These are phyloP conservation scores for Alternaria brassicicola DNA, from an alignment of 2,329 filamentous ascomycete species.

Conservation along the genomic window DNA sequence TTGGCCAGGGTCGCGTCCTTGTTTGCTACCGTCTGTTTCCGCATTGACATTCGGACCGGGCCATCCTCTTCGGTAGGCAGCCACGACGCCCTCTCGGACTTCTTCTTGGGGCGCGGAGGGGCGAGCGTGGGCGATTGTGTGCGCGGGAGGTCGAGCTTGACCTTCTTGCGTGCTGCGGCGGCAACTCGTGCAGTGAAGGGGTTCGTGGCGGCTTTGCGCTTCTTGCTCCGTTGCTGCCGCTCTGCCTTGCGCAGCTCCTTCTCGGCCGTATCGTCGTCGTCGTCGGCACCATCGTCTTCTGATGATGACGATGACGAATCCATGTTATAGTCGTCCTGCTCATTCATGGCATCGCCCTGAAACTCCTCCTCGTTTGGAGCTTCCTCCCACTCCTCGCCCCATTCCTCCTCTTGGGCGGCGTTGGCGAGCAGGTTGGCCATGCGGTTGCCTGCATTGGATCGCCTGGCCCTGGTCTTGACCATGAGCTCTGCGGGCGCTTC, in stretches of 20 bases:
- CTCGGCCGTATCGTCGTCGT: constrained; percentile 86
- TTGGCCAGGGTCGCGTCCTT: constrained; percentile 67
- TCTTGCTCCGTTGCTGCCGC: constrained; percentile 68
- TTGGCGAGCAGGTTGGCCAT: not conserved
- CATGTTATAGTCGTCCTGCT: constrained; percentile 75
- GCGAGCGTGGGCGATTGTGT: constrained; percentile 55
- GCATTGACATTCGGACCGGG: constrained; percentile 66
- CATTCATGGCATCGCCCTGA: constrained; percentile 59
- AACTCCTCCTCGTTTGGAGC: constrained; percentile 64
- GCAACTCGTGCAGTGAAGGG: constrained; percentile 46
- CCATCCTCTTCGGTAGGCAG: constrained; percentile 67
- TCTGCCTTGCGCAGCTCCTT: constrained; percentile 81
- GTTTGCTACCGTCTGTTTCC: constrained; percentile 67
- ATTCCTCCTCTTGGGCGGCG: constrained; percentile 35
- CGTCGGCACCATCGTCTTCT: constrained; percentile 69
- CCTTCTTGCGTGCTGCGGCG: constrained; percentile 49
- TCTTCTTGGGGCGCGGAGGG: constrained; percentile 64
- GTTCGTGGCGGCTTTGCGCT: constrained; percentile 74
- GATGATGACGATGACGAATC: constrained; percentile 80
- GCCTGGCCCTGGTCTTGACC: constrained; percentile 47
- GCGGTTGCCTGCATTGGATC: constrained; percentile 34
- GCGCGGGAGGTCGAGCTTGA: constrained; percentile 47
- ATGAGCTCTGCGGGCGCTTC: constrained; percentile 44
- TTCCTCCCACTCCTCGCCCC: constrained; percentile 68
- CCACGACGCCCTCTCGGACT: constrained; percentile 73